A percentile compares a stretch with the other conserved stretches of the same genome.
Conservation (phyloP, 805 yeast species). For the Wickerhamiella brachini region DNA sequence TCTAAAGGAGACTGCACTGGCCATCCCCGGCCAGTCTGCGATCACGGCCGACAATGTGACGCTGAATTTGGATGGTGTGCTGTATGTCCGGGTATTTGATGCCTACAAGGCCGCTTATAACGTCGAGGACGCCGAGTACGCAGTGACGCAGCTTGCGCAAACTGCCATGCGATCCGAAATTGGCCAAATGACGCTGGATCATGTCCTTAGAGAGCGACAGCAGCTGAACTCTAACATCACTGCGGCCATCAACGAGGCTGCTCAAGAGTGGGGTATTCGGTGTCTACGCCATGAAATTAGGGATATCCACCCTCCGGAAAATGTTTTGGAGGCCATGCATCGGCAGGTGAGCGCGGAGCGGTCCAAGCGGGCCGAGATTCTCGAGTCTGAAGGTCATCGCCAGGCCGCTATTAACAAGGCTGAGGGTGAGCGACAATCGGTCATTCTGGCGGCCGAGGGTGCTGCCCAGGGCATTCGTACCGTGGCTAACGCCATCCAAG, state of each 20-base stretch:
- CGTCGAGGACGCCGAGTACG: constrained; percentile 78
- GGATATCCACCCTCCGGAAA: constrained; percentile 77
- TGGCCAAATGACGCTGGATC: constrained; percentile 68
- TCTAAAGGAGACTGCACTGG: constrained; percentile 71
- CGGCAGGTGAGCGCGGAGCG: constrained; percentile 81
- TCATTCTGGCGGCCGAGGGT: constrained; percentile 69
- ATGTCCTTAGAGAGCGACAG: constrained; percentile 66
- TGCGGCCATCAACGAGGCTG: constrained; percentile 69
- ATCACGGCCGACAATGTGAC: constrained; percentile 80
- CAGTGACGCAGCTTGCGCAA: constrained; percentile 74
- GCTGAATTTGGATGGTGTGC: constrained; percentile 70
- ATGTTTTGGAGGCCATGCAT: constrained; percentile 83
- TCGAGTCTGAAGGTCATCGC: constrained; percentile 75
- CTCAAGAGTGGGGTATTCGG: constrained; percentile 71
- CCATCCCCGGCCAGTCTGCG: constrained; percentile 72
- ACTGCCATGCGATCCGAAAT: constrained; percentile 86
- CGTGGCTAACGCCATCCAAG: constrained; percentile 52
- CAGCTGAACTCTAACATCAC: constrained; percentile 59
- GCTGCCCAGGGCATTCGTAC: constrained; percentile 55
- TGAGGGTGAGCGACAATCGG: constrained; percentile 63
- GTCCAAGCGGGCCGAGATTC: constrained; percentile 73
- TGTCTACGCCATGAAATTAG: constrained; percentile 77
- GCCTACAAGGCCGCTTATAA: constrained; percentile 81
- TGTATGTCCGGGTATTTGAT: constrained; percentile 63
- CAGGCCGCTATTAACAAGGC: constrained; percentile 71